Percentiles rank a stretch among this genome's conserved stretches.
Conservation (phyloP, 1,284 basidiomycete species). For the Xanthoconium separans region DNA sequence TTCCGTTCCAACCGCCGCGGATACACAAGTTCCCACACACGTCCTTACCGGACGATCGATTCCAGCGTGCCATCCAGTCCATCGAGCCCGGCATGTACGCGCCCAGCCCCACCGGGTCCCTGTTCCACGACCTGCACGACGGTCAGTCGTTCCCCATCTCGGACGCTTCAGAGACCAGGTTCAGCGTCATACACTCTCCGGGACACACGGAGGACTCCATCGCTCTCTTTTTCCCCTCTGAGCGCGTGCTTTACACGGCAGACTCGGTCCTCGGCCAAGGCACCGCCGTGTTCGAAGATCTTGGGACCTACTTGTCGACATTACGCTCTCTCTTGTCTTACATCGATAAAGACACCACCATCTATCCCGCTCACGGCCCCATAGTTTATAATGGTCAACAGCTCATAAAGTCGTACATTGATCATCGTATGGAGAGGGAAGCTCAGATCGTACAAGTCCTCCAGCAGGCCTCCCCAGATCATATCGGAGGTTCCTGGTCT, state of each 20-base stretch:
- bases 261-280: constrained; percentile 93
- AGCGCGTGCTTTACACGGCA: constrained; percentile 79
- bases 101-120: constrained; percentile 38
- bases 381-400: constrained; percentile 60
- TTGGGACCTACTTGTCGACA: constrained; percentile 69
- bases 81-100: constrained; percentile 46
- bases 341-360: constrained; percentile 37
- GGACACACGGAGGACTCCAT: constrained; percentile 92
- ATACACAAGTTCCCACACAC: constrained; percentile 67
- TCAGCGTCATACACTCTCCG: constrained; percentile 81
- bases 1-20: constrained; percentile 58
- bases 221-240: constrained; percentile 61
- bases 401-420: constrained; percentile 72
- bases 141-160: constrained; percentile 46
- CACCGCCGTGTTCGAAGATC: constrained; percentile 88
- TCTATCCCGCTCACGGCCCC: constrained; percentile 92
- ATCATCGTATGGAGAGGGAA: constrained; percentile 83
- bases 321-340: constrained; percentile 63
- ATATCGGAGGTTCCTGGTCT: constrained; percentile 44
- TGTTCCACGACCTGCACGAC: constrained; percentile 59
- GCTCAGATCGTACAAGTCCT: constrained; percentile 72
- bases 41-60: constrained; percentile 26
- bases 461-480: constrained; percentile 33
- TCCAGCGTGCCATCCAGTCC: constrained; percentile 43
- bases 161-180: constrained; percentile 14